Base-by-base conservation (phyloP, 1,284 basidiomycete species). In the Apiotrichum mycotoxinovorans region DNA sequence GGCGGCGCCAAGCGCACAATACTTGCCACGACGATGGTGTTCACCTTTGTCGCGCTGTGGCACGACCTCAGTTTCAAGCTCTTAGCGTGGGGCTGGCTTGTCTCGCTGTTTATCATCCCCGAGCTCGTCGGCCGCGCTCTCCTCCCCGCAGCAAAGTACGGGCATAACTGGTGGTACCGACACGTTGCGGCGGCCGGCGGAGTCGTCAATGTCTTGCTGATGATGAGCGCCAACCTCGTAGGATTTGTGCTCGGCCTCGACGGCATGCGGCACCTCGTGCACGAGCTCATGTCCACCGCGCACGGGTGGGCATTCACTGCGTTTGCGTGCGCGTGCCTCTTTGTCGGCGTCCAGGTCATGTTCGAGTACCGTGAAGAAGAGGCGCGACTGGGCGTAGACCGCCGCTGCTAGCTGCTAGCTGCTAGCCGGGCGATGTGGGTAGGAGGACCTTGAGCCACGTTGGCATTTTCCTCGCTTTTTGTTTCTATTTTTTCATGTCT, bases 41-140 rank as follows among this genome's bases (percentile, higher is more conserved):
- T 98, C 79, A 89, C 94, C 0, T 98, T 99, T 71, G 95, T 98
- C n/a, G 96, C 96, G 0, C 79, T 98, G 17, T 99, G 96, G 96
- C 95, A 98, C 70, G 95, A 98, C 72, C 80, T 98, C 0, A 88
- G 88, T 0, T 87, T 96, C 74, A 83, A 83, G 47, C 81, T 98
- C 8, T 81, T 99, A 0, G 86, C 91, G 0, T 99, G 96, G 96
- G 95, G 95, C 1, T 98, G 95, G 95, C 85, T 97, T 12, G 83
- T 96, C 54, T 89, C 85, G 65, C 69, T 96, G 42, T 97, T 99
- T 74, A 86, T 99, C 57, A 64, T 94, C 1, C 95, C 95, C 0
- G 95, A 98, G 74, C 70, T 96, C 20, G 58, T 84, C 3, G 87
- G 85, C 1, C 77, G 80, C 22, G 83, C 80, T 60, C 23, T 87